Evolutionary conservation across 371 early-diverging fungal genomes (phyloP).

Genomic region (Mucor racemosus): DNA sequence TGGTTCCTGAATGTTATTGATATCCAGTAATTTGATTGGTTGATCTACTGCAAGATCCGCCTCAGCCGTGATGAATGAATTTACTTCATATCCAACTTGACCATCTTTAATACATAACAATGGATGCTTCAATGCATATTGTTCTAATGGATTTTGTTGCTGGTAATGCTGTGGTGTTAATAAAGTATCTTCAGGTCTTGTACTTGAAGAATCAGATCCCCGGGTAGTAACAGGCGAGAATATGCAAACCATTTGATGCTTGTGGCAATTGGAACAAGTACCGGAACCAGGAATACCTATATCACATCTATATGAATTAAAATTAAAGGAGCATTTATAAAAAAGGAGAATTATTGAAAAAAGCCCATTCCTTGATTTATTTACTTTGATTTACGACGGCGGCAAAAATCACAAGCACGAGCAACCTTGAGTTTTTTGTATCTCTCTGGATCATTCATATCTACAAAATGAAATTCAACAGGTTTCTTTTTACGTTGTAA

Average conservation of each 20-base stretch:
- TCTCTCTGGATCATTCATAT: slow-evolving; percentile 48
- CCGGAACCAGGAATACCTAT: slow-evolving; percentile 44
- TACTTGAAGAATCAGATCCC: slow-evolving; percentile 10
- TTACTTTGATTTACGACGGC: slow-evolving; percentile 54
- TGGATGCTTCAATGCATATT: slow-evolving; percentile 7
- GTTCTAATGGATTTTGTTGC: slow-evolving; percentile 3
- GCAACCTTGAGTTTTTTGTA: slow-evolving; percentile 50
- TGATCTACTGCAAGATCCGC: background rate
- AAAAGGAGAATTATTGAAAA: slow-evolving; percentile 6
- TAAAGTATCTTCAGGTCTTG: slow-evolving; percentile 8
- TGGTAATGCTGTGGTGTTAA: background rate
- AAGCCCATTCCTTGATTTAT: slow-evolving; percentile 8
- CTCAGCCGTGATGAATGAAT: background rate
- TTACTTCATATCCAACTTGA: slow-evolving; percentile 21
- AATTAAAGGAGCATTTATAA: slow-evolving; percentile 3
- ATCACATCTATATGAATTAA: slow-evolving; percentile 35
- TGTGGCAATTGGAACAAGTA: slow-evolving; percentile 45
- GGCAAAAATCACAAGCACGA: slow-evolving; percentile 49
- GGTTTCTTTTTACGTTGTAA: slow-evolving; percentile 30
- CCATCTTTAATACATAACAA: slow-evolving; percentile 19
- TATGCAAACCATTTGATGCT: slow-evolving; percentile 27
- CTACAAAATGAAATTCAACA: slow-evolving; percentile 45
- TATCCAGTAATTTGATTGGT: slow-evolving; percentile 14
- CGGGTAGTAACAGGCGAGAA: slow-evolving; percentile 30
- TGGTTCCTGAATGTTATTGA: slow-evolving; percentile 8